Base-by-base conservation (phyloP, 176 grass and related monocot genomes). In the Triticum timopheevii region DNA sequence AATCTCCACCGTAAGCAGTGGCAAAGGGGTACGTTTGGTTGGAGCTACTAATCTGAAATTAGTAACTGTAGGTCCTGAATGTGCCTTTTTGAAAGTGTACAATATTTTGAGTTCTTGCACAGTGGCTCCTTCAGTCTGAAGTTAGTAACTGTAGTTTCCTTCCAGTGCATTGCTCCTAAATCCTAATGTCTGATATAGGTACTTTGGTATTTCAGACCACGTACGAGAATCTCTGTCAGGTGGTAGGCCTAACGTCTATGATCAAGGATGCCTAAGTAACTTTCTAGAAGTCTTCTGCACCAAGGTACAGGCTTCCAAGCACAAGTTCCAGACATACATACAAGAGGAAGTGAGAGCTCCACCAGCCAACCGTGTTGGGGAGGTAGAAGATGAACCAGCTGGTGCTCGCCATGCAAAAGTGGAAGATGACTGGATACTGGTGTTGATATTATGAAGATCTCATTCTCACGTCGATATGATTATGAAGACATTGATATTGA, bases 161-260 rank as follows among this genome's bases (percentile, higher is more conserved):
- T 74, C 4, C 11, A 11, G 50, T 78, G 39, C 13, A 73, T 31
- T 56, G 27, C 4, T 38, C 24, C 49, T 52, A 17, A 52, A 52
- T 52, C 49, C 15, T 52, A 17, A 52, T 52, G 49, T 52, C 49
- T 52, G 49, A 86, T 40, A 70, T 50, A 15, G 19, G 8, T 49
- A 62, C 34, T 80, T 65, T 54, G 50, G 56, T 86, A 83, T 87
- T 90, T 69, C 87, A 97, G 95, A 97, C 95, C 4, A 97, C 90
- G 35, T 87, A 97, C 27, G 95, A 97, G 75, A 97, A 97, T 84
- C 91, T 95, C 54, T 90, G 89, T n/a, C 84, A 72, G 87, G 91
- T 54, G 84, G 61, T 74, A 86, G 92, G 56, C 64, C 47, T 42
- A 95, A 90, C 73, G 77, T 85, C 33, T 94, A 94, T 69, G 78